Evolutionary conservation across 2,329 filamentous ascomycete species (phyloP), one percentile per base, ranked within the genome.

Genomic region (Aspergillus fischeri): DNA sequence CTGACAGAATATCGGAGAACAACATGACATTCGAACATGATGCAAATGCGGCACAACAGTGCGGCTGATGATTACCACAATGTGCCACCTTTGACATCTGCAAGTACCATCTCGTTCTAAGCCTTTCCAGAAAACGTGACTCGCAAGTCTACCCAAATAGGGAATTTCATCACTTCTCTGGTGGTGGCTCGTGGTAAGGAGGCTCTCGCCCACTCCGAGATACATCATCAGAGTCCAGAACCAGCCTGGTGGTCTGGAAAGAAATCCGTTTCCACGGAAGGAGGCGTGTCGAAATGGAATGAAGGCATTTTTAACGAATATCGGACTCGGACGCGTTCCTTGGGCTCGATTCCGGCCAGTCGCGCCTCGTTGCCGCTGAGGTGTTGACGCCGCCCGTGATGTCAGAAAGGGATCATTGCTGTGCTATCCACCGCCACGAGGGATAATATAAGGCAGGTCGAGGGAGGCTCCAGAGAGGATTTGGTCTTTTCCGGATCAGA

Each of bases 401-500:
- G 64, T 65, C 63, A 65, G 45, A 25, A 21, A 44, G 41, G 17
- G 52, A 54, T 63, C 60, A 65, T 63, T 27, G 27, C 38, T 27
- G 29, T 53, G 51, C 38, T 47, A 53, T 35, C 14, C 17, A 53
- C 52, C 63, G 64, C 64, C 64, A 65, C 64, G 42, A 51, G 21
- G 17, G 49, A 11, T 21, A 53, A 41, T 65, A 65, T 64, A 66
- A 64, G 38, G 42, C 11, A 38, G 35, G 3, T 14, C 4, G 41
- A 52, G 25, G 21, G 1, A 38, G 24, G 3, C 7, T 8, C 35
- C 10, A 25, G 38, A 7, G 25, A 44, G 27, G 3, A 28, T 24
- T 24, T 24, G 8, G 32, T 52, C 17, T 38, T 3, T 28, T 9
- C 25, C 17, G 25, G 32, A 17, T 50, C 24, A 50, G 29, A 41